Conservation (phyloP, 2,329 filamentous ascomycete genomes). For the Dothistroma pini region DNA sequence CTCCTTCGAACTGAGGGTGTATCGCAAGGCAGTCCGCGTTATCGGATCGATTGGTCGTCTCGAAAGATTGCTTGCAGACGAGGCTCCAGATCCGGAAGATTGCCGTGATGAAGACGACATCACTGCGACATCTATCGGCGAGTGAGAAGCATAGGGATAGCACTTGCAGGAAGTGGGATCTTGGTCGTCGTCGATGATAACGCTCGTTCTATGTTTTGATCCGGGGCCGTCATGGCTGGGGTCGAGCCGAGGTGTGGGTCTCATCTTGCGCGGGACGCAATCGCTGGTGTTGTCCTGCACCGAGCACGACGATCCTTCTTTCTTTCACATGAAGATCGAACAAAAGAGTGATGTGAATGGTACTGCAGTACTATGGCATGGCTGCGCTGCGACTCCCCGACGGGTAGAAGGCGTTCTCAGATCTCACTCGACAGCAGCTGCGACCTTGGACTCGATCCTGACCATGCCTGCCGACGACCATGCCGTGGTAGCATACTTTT, state of each 20-base stretch:
- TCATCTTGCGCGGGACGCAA: neutral
- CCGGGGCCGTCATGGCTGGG: neutral
- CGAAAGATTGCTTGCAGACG: slow-evolving; percentile 17
- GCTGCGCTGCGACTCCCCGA: neutral
- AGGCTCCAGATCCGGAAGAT: slow-evolving; percentile 9
- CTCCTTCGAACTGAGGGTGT: slow-evolving; percentile 78
- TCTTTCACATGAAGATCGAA: neutral
- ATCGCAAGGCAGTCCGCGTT: slow-evolving; percentile 78
- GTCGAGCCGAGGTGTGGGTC: neutral
- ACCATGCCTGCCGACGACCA: neutral
- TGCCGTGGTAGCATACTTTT: neutral
- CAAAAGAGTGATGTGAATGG: neutral
- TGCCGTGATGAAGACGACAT: slow-evolving; percentile 13
- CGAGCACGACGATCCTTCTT: neutral
- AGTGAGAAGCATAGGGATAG: neutral
- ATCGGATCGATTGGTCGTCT: slow-evolving; percentile 58
- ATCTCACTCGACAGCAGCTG: neutral
- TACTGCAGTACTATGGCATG: neutral
- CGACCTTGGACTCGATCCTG: neutral
- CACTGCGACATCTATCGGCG: neutral
- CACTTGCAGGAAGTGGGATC: neutral
- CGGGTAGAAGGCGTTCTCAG: neutral
- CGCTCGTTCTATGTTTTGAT: neutral
- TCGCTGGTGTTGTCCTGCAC: neutral
- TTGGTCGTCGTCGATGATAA: neutral